Evolutionary conservation across 768 basidiomycete genomes (phyloP).

Genomic region (Clitopilus hobsonii): DNA sequence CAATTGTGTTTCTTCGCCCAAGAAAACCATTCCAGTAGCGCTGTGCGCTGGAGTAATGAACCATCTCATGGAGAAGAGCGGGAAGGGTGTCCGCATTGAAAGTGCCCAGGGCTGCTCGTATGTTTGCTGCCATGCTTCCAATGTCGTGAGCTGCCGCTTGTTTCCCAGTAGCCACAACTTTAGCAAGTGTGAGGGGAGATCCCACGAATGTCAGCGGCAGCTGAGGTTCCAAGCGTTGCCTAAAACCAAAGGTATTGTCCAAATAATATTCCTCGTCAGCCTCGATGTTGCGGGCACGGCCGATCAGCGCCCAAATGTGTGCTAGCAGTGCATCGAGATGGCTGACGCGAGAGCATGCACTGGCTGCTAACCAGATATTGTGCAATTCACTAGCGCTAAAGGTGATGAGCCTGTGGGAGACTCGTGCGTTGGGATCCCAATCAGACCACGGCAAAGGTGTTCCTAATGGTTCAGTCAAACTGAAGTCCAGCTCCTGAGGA

Average conservation of each 20-base stretch:
- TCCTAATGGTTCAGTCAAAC: conserved; percentile 10
- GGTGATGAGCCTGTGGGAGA: conserved; percentile 18
- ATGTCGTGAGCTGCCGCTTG: conserved; percentile 9
- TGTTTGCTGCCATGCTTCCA: conserved; percentile 16
- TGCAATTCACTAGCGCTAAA: conserved; percentile 22
- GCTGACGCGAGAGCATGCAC: conserved; percentile 17
- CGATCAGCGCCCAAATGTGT: conserved; percentile 28
- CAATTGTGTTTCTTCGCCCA: conserved; percentile 24
- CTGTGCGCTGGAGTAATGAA: conserved; percentile 22
- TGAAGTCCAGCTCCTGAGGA: conserved; percentile 11
- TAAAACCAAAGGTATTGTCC: conserved; percentile 18
- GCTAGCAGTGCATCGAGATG: conserved; percentile 31
- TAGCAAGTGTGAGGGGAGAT: conserved; percentile 25
- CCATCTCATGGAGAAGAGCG: conserved; percentile 28
- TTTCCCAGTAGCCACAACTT: conserved; percentile 14
- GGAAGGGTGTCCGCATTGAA: conserved; percentile 20
- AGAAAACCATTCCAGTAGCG: conserved; percentile 30
- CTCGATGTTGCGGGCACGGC: conserved; percentile 20
- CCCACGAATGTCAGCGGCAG: conserved; percentile 24
- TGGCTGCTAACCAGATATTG: conserved; percentile 26
- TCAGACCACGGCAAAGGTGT: conserved; percentile 21
- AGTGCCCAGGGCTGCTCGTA: conserved; percentile 18
- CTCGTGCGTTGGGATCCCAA: conserved; percentile 21
- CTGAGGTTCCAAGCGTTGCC: conserved; percentile 15
- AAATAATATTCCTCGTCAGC: conserved; percentile 11